phyloP scores from a whole-genome alignment of 371 early-diverging fungal species.

The Mortierella sp. region DNA sequence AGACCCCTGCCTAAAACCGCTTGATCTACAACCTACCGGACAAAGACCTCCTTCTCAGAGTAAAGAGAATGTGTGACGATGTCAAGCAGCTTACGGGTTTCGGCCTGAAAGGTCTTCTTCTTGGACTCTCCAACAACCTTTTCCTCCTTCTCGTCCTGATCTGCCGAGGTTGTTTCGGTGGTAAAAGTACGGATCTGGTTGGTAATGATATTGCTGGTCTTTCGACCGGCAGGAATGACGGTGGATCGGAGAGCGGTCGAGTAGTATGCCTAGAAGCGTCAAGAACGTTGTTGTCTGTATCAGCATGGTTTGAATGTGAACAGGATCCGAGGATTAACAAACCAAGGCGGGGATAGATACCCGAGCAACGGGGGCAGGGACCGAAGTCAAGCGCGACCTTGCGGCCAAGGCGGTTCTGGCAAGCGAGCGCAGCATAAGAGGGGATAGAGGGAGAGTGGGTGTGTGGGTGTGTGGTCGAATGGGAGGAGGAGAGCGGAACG shows the following conservation, averaged over 20 bases:
- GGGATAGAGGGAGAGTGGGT: slow-evolving; percentile 1
- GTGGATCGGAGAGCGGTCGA: slow-evolving; percentile 37
- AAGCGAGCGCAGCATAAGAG: slow-evolving; percentile 47
- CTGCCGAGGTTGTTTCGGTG: slow-evolving; percentile 25
- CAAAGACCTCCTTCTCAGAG: slow-evolving; percentile 90
- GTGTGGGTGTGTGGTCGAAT: too few species aligned
- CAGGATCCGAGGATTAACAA: too few species aligned
- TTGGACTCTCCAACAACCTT: slow-evolving; percentile 46
- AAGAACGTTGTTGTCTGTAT: not conserved
- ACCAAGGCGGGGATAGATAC: slow-evolving; percentile 8
- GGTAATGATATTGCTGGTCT: slow-evolving; percentile 7
- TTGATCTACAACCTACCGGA: slow-evolving; percentile 72
- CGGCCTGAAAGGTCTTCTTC: slow-evolving; percentile 76
- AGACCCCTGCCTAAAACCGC: slow-evolving; percentile 79
- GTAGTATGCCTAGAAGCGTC: slow-evolving; percentile 19
- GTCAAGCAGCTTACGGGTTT: slow-evolving; percentile 84
- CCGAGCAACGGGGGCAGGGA: slow-evolving; percentile 19
- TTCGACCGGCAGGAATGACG: slow-evolving; percentile 27
- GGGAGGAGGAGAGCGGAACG: too few species aligned
- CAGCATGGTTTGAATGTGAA: too few species aligned
- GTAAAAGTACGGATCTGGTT: slow-evolving; percentile 39
- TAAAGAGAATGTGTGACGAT: slow-evolving; percentile 90
- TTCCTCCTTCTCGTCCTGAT: slow-evolving; percentile 31
- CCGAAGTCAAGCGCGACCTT: slow-evolving; percentile 16
- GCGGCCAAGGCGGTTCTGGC: slow-evolving; percentile 44